Evolutionary conservation across 108 stramenopile species (phyloP).

Genomic region (Nannochloropsis gaditana): DNA sequence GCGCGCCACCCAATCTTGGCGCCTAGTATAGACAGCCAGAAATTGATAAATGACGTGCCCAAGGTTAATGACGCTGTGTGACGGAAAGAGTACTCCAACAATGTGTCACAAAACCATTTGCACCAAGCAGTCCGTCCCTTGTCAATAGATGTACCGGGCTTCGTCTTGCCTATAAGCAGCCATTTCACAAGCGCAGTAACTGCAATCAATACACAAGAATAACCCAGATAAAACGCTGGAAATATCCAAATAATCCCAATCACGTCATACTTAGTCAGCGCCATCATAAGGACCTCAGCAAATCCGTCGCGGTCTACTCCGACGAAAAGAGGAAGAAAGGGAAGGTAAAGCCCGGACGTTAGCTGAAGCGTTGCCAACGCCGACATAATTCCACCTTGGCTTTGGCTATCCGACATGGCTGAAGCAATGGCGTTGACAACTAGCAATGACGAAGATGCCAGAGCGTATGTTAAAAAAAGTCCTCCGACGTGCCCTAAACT

Average conservation of each 20-base stretch:
- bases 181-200: not conserved
- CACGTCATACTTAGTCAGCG: constrained; percentile 8
- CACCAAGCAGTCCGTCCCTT: not conserved
- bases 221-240: constrained; percentile 11
- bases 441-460: not conserved
- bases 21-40: constrained; percentile 3
- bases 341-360: not conserved
- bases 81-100: constrained; percentile 5
- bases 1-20: constrained; percentile 10
- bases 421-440: not conserved
- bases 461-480: not conserved
- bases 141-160: not conserved
- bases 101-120: constrained; percentile 20
- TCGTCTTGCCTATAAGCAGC: not conserved
- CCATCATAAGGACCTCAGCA: constrained; percentile 16
- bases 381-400: constrained; percentile 13
- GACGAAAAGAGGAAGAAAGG: not conserved
- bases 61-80: constrained; percentile 14
- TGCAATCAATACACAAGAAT: not conserved
- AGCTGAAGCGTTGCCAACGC: not conserved
- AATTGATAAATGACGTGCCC: not conserved
- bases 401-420: constrained; percentile 1
- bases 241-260: not conserved
- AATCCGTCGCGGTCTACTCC: constrained; percentile 10
- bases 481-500: not conserved